These are phyloP conservation scores for Mycosarcoma mackinlayi DNA, from an alignment of 1,284 basidiomycete species.

Conservation along the genomic window DNA sequence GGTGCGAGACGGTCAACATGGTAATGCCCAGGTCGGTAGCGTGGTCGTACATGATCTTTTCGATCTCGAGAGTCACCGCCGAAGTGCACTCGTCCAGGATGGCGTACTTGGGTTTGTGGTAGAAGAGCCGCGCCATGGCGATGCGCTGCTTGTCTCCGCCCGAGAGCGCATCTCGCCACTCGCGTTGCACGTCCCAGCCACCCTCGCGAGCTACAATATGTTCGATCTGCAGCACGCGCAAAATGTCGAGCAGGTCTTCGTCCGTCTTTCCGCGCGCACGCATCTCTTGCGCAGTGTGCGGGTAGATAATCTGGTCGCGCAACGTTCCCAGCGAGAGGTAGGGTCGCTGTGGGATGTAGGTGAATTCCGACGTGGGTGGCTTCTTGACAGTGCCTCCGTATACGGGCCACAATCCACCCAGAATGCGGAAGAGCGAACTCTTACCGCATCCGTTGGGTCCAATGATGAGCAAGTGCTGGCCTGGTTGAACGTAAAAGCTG, in stretches of 20 bases:
- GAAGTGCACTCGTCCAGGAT: constrained; percentile 96
- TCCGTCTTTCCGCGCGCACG: constrained; percentile 72
- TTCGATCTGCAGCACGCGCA: constrained; percentile 86
- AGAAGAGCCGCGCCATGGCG: constrained; percentile 96
- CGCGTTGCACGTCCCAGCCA: constrained; percentile 86
- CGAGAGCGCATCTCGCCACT: constrained; percentile 92
- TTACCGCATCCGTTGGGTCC: constrained; percentile 77
- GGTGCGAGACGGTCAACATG: constrained; percentile 68
- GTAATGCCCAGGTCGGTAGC: constrained; percentile 74
- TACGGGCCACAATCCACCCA: constrained; percentile 96
- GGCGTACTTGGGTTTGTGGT: constrained; percentile 95
- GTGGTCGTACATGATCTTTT: constrained; percentile 93
- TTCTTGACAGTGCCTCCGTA: constrained; percentile 95
- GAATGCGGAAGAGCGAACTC: constrained; percentile 82
- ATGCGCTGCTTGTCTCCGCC: constrained; percentile 82
- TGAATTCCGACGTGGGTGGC: constrained; percentile 87
- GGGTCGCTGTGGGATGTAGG: constrained; percentile 94
- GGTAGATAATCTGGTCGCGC: constrained; percentile 85
- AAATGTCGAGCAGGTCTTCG: constrained; percentile 78
- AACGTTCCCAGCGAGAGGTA: constrained; percentile 93
- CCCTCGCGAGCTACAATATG: constrained; percentile 93
- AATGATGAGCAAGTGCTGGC: constrained; percentile 74
- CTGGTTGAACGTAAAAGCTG: constrained; percentile 88
- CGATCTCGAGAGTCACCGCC: constrained; percentile 90
- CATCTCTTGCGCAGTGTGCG: constrained; percentile 76